These are phyloP conservation scores for Podaxis pistillaris DNA, from an alignment of 768 basidiomycete species.

Conservation along the genomic window DNA sequence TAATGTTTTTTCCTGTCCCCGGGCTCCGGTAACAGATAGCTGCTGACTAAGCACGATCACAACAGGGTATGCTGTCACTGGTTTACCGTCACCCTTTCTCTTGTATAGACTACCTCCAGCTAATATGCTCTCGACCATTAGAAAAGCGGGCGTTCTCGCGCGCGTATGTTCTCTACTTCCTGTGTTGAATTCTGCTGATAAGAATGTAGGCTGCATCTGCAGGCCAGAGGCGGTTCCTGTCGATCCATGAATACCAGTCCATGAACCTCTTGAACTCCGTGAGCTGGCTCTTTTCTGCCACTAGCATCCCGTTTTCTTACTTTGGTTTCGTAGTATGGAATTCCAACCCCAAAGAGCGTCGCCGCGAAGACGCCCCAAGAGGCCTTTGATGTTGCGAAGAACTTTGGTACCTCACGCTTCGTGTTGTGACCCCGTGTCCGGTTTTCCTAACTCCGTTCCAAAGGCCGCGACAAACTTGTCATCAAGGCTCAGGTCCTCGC, in stretches of 20 bases:
- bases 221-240: slow-evolving; percentile 87
- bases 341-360: slow-evolving; percentile 90
- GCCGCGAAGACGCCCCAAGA: slow-evolving; percentile 87
- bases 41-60: slow-evolving; percentile 45
- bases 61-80: not conserved
- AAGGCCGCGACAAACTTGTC: slow-evolving; percentile 79
- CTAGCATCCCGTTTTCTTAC: slow-evolving; percentile 6
- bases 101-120: slow-evolving; percentile 22
- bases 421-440: not conserved
- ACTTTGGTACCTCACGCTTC: slow-evolving; percentile 62
- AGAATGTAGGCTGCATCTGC: slow-evolving; percentile 58
- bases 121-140: slow-evolving; percentile 65
- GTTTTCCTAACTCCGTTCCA: not conserved
- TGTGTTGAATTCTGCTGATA: slow-evolving; percentile 9
- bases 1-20: slow-evolving; percentile 13
- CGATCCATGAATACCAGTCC: slow-evolving; percentile 98
- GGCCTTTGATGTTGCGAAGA: slow-evolving; percentile 84
- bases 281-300: slow-evolving; percentile 20
- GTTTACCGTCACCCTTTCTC: slow-evolving; percentile 5
- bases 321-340: slow-evolving; percentile 70
- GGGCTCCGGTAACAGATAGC: slow-evolving; percentile 11
- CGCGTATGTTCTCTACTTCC: slow-evolving; percentile 43
- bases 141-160: slow-evolving; percentile 63
- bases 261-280: slow-evolving; percentile 94
- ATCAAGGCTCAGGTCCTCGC: slow-evolving; percentile 99